Base-by-base conservation (phyloP, 371 early-diverging fungal species). In the Mucor indicus region DNA sequence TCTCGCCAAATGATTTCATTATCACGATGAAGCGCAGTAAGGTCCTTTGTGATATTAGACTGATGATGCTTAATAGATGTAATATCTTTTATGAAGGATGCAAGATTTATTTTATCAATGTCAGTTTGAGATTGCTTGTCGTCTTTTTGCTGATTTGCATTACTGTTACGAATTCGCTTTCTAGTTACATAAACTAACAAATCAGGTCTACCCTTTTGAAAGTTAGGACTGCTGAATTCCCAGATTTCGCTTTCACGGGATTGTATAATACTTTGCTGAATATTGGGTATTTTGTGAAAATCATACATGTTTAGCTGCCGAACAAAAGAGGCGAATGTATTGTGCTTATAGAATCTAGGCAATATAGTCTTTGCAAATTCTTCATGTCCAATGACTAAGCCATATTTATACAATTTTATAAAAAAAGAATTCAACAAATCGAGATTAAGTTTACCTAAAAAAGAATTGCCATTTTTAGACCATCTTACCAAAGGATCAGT, bases 1-100 rank as follows among this genome's bases (percentile, higher is more conserved):
- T 95, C 93, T 39, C 78, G 77, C 96, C 93, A 96, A 8, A 96
- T 69, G 12, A 80, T 54, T 53, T 89, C 86, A 57, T 92, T 90
- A 39, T 93, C 92, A 8, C 77, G 66, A 49, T 91, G 93, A 10
- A 96, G 73, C 13, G 75, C 81, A 53, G 81, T 83, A 24, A 96
- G 59, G 31, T 95, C 94, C 0, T 79, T 44, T 46, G 85, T 85
- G 51, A 96, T 89, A 12, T 84, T 83, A 37, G 84, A 37, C 50
- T 96, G 95, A 44, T 94, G 89, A 16, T 88, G 79, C 38, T 88
- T 87, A 32, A 96, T 83, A 24, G 85, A 76, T 10, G 89, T 60
- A 1, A 96, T 79, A 55, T 94, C 95, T 49, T 84, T 76, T 1
- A 86, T 44, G 11, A 86, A 60, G 44, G 65, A 58, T 4, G 72